A percentile compares a stretch with the other conserved stretches of the same genome.
phyloP scores from a whole-genome alignment of 2,329 filamentous ascomycete genomes.

The Orbilia brochopaga region DNA sequence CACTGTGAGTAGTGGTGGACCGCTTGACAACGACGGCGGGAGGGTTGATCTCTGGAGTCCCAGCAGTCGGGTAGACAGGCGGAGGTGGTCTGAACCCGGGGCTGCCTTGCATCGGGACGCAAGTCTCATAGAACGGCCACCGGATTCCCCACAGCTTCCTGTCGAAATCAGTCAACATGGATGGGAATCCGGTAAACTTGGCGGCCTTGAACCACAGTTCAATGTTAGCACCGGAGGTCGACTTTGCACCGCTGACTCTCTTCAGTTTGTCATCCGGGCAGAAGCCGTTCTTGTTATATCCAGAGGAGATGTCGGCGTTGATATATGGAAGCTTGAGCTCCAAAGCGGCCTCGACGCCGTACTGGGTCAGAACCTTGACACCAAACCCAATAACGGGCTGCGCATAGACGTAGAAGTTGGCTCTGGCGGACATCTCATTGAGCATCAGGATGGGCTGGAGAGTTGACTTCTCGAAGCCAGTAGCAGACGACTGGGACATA shows the following conservation, averaged over 20 bases:
- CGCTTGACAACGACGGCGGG: too few relatives aligned
- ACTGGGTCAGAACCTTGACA: conserved; percentile 52
- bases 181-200: conserved; percentile 36
- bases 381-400: conserved; percentile 54
- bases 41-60: background rate
- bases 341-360: conserved; percentile 51
- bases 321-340: conserved; percentile 52
- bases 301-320: conserved; percentile 39
- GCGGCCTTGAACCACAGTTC: conserved; percentile 48
- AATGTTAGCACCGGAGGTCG: conserved; percentile 26
- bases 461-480: conserved; percentile 53
- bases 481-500: conserved; percentile 51
- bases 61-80: background rate
- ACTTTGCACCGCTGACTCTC: conserved; percentile 22
- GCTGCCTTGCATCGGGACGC: conserved; percentile 25
- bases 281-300: conserved; percentile 44
- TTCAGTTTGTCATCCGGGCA: conserved; percentile 22
- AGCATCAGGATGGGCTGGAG: conserved; percentile 54
- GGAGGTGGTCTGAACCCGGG: background rate
- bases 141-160: conserved; percentile 35
- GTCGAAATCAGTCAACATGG: conserved; percentile 19
- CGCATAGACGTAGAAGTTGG: conserved; percentile 53
- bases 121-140: conserved; percentile 32
- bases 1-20: too few relatives aligned
- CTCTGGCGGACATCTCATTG: conserved; percentile 52